These are phyloP conservation scores for Blattamonas nauphoetae DNA, from an alignment of 78 protist genomes.

Conservation along the genomic window DNA sequence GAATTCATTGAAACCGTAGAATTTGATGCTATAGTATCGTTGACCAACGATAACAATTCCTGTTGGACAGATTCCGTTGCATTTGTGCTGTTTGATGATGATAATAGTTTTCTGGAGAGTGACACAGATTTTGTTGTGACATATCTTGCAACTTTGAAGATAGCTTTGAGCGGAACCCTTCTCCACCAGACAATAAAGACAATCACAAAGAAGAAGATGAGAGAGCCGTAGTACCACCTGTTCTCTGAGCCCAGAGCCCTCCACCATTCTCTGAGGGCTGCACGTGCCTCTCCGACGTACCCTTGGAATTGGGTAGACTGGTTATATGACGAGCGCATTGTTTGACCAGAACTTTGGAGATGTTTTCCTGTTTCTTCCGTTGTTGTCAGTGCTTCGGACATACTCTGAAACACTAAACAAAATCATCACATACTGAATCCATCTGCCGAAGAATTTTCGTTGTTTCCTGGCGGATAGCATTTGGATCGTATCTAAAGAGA, in stretches of 20 bases:
- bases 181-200: background rate
- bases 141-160: background rate
- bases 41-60: too few species aligned
- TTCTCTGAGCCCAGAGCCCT: background rate
- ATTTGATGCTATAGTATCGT: too few species aligned
- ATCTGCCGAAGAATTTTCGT: background rate
- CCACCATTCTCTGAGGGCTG: background rate
- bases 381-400: too few species aligned
- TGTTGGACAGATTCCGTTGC: too few species aligned
- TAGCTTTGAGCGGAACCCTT: background rate
- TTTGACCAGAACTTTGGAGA: background rate
- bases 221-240: background rate
- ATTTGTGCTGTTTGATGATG: too few species aligned
- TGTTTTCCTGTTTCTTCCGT: too few species aligned
- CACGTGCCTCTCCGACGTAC: background rate
- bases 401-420: too few species aligned
- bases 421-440: too few species aligned
- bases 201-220: background rate
- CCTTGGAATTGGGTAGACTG: background rate
- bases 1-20: too few species aligned
- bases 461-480: background rate
- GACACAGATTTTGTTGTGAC: too few species aligned
- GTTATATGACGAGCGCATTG: background rate
- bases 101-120: too few species aligned
- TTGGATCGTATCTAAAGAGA: too few species aligned